These are phyloP conservation scores for Monosporozyma unispora DNA, from an alignment of 805 yeast genomes.

Conservation along the genomic window DNA sequence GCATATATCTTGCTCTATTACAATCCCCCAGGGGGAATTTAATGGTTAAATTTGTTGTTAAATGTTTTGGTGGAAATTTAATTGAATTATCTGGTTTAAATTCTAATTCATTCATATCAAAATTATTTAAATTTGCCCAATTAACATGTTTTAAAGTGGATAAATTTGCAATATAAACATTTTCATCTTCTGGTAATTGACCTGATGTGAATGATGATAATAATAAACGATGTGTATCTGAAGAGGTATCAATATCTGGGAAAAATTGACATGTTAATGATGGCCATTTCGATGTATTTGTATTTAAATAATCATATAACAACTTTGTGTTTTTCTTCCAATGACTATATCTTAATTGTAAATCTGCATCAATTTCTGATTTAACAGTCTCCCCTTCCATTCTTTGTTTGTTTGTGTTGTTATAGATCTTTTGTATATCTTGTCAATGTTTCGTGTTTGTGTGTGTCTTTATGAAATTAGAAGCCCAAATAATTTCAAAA, in stretches of 20 bases:
- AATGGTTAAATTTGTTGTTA: constrained; percentile 21
- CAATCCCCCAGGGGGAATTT: constrained; percentile 44
- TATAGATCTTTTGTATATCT: neutral
- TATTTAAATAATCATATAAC: constrained; percentile 63
- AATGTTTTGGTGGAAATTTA: constrained; percentile 22
- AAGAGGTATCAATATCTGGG: constrained; percentile 34
- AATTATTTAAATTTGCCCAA: constrained; percentile 30
- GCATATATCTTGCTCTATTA: constrained; percentile 64
- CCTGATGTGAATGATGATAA: constrained; percentile 30
- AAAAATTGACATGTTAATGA: constrained; percentile 63
- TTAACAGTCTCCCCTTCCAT: neutral
- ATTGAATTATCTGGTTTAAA: constrained; percentile 27
- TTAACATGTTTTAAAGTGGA: constrained; percentile 26
- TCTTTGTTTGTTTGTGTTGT: neutral
- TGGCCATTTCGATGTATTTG: constrained; percentile 62
- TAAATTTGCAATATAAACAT: constrained; percentile 21
- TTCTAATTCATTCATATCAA: constrained; percentile 32
- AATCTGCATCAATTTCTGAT: constrained; percentile 13
- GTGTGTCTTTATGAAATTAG: too few relatives aligned
- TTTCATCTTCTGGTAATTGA: constrained; percentile 29
- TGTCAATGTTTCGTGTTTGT: too few relatives aligned
- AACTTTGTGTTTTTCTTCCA: constrained; percentile 83
- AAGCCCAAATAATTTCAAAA: too few relatives aligned
- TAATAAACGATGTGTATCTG: constrained; percentile 23
- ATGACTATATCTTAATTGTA: constrained; percentile 27